Evolutionary conservation across 2,329 filamentous ascomycete species (phyloP), one percentile per base, ranked within the genome.

Genomic region (Beauveria medogensis): DNA sequence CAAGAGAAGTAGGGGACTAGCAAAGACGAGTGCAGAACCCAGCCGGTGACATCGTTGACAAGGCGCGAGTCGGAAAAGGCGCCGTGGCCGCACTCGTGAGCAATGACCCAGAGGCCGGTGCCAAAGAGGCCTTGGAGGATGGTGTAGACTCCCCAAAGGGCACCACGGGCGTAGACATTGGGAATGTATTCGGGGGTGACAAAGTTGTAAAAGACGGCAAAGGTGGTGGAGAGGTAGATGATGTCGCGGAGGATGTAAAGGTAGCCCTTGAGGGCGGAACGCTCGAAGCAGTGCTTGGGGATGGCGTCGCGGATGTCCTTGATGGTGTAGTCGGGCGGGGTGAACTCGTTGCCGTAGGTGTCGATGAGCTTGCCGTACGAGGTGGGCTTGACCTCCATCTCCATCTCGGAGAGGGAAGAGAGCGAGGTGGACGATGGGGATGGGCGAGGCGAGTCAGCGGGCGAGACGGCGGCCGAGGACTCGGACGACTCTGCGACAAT

Each of bases 1-100:
- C 94, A 99, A 73, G 91, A 96, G 81, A 97, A 99, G 81, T 97
- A 99, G 24, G 94, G 94, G 54, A 99, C 93, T 61, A 97, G 82
- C 44, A 97, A 85, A 50, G 86, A 76, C 43, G 92, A 96, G 80
- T 97, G 93, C 68, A 91, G 85, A 73, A 96, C 75, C 90, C 91
- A 97, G 70, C 93, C 93, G 62, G 94, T 91, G 28, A 90, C 85
- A 76, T 97, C 92, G 80, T 97, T 97, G 73, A 97, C 77, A 12
- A 85, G 79, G 80, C 90, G 93, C 70, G 90, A 97, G n/a, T 90
- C 80, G 48, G 94, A 97, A 81, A 99, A 97, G 63, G 94, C 88
- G 75, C 94, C 90, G 78, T 99, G 94, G 67, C 94, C 94, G 73
- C 94, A 99, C 82, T 99, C 94, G 78, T 99, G 94, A 63, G 94